phyloP scores from a whole-genome alignment of 179 eudicot species.

The Gypsophila paniculata region DNA sequence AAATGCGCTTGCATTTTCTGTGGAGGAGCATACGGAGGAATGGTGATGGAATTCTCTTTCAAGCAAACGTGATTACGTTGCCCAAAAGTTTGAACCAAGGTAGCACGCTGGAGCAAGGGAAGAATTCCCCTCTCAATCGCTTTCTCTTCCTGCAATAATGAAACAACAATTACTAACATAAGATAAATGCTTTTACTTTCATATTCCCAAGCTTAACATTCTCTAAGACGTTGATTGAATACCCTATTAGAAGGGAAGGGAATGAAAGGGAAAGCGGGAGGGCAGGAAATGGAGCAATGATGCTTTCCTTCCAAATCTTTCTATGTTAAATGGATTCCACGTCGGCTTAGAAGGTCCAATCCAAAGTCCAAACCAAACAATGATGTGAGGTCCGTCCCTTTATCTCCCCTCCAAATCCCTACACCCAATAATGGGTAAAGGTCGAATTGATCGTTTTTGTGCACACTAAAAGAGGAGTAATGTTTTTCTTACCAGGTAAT shows the following conservation, averaged over 20 bases:
- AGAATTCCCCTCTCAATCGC: slow-evolving; percentile 94
- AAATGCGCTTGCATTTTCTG: slow-evolving; percentile 92
- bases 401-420: not conserved
- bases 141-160: slow-evolving; percentile 77
- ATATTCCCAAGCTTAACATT: not conserved
- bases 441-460: not conserved
- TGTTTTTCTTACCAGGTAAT: slow-evolving; percentile 56
- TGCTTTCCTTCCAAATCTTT: too few species aligned
- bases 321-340: too few species aligned
- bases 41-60: slow-evolving; percentile 78
- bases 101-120: slow-evolving; percentile 69
- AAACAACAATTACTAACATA: slow-evolving; percentile 2
- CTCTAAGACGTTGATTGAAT: not conserved
- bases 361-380: too few species aligned
- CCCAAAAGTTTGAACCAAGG: slow-evolving; percentile 92
- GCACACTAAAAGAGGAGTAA: not conserved
- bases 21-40: slow-evolving; percentile 94
- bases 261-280: not conserved
- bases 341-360: too few species aligned
- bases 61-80: slow-evolving; percentile 89
- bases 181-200: not conserved
- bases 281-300: not conserved
- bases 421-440: not conserved
- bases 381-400: not conserved
- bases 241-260: not conserved